These are phyloP conservation scores for Claviceps citrina DNA, from an alignment of 2,329 filamentous ascomycete genomes.

Conservation along the genomic window DNA sequence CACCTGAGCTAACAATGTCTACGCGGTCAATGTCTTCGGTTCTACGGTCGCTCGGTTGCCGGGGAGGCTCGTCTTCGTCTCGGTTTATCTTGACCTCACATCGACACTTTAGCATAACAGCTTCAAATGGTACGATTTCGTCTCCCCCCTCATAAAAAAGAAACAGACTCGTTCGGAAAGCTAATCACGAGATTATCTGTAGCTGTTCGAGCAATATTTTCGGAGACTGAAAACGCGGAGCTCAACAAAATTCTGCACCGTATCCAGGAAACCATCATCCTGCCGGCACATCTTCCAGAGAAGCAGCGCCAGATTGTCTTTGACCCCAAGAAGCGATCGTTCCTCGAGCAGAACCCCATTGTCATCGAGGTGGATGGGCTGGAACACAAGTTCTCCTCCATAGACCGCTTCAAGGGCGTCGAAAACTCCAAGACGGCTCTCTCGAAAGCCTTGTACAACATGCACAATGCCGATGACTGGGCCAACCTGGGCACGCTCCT, in stretches of 20 bases:
- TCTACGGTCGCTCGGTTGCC: constrained; percentile 12
- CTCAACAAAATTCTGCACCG: constrained; percentile 36
- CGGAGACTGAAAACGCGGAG: constrained; percentile 33
- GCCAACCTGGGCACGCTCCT: constrained; percentile 36
- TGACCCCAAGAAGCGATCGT: constrained; percentile 28
- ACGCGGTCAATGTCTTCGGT: constrained; percentile 13
- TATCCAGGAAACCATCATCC: constrained; percentile 43
- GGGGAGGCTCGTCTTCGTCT: constrained; percentile 1
- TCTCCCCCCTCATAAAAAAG: neutral
- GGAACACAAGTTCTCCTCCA: constrained; percentile 34
- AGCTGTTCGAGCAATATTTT: constrained; percentile 29
- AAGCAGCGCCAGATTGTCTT: constrained; percentile 39
- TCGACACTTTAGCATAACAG: constrained; percentile 18
- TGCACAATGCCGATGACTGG: constrained; percentile 35
- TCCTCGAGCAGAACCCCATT: constrained; percentile 39
- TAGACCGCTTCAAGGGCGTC: constrained; percentile 26
- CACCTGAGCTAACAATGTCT: constrained; percentile 7
- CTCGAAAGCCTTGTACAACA: constrained; percentile 24
- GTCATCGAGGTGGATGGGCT: constrained; percentile 43
- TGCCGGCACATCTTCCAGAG: constrained; percentile 42
- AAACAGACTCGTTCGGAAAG: neutral
- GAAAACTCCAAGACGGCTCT: constrained; percentile 27
- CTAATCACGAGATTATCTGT: constrained; percentile 6
- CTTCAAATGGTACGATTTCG: constrained; percentile 14
- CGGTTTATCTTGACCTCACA: neutral